Conservation (phyloP, 495 filamentous ascomycete species). For the Rostrohypoxylon terebratum region DNA sequence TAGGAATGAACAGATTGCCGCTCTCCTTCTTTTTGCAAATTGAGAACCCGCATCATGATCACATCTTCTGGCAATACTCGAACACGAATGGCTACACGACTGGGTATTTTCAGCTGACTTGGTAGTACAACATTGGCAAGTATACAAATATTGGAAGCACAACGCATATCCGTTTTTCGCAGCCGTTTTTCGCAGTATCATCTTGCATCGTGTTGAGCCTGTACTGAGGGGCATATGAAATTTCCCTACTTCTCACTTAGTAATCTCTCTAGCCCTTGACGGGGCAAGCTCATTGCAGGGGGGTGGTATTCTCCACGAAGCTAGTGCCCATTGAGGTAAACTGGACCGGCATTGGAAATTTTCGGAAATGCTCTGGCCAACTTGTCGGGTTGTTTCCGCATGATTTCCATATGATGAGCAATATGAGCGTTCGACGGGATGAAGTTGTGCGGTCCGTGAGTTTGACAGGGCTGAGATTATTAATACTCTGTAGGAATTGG, state of each 20-base stretch:
- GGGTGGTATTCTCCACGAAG: slow-evolving; percentile 26
- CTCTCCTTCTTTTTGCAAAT: slow-evolving; percentile 12
- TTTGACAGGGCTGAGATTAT: slow-evolving; percentile 48
- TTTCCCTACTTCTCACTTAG: slow-evolving; percentile 4
- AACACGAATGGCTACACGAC: slow-evolving; percentile 34
- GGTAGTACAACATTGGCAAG: slow-evolving; percentile 13
- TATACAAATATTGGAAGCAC: slow-evolving; percentile 4
- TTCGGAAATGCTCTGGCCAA: slow-evolving; percentile 33
- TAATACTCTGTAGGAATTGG: background rate
- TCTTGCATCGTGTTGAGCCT: background rate
- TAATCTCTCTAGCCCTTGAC: slow-evolving; percentile 25
- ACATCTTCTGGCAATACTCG: slow-evolving; percentile 8
- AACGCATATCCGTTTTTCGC: slow-evolving; percentile 13
- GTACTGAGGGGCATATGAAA: slow-evolving; percentile 13
- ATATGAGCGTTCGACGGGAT: slow-evolving; percentile 36
- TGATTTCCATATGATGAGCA: slow-evolving; percentile 46
- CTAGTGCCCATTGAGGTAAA: slow-evolving; percentile 31
- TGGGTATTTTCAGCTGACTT: slow-evolving; percentile 33
- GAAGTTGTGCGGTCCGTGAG: slow-evolving; percentile 26
- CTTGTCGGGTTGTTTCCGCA: slow-evolving; percentile 39
- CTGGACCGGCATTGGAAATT: slow-evolving; percentile 36
- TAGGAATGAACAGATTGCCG: slow-evolving; percentile 22
- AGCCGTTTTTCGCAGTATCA: background rate
- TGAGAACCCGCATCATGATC: slow-evolving; percentile 24
- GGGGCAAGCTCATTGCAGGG: slow-evolving; percentile 23